Percentiles rank a stretch among this genome's conserved stretches.
phyloP scores from a whole-genome alignment of 768 basidiomycete species.

The Leccinum aurantiacum region DNA sequence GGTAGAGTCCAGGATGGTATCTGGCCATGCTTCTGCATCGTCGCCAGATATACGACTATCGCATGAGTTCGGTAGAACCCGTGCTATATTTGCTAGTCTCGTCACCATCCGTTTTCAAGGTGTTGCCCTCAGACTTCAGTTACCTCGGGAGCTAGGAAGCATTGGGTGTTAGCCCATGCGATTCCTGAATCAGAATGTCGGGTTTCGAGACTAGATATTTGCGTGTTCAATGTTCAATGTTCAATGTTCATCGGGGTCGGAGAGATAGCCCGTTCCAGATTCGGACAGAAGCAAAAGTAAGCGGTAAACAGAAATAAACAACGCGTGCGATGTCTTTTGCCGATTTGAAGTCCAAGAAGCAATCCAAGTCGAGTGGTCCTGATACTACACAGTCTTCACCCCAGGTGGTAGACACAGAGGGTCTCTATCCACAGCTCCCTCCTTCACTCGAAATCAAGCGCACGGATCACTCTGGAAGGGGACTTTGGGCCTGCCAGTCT shows the following conservation, averaged over 20 bases:
- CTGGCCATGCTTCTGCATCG: background rate
- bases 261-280: too few relatives aligned
- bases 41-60: conserved; percentile 10
- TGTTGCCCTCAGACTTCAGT: too few relatives aligned
- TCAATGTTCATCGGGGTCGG: too few relatives aligned
- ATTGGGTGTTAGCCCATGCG: too few relatives aligned
- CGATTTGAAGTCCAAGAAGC: conserved; percentile 31
- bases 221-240: too few relatives aligned
- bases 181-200: too few relatives aligned
- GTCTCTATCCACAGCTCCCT: conserved; percentile 37
- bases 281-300: too few relatives aligned
- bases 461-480: conserved; percentile 42
- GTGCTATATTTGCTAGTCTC: background rate
- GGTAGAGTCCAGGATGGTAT: background rate
- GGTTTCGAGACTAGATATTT: too few relatives aligned
- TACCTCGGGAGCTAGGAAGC: too few relatives aligned
- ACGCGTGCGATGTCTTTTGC: conserved; percentile 29
- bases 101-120: too few relatives aligned
- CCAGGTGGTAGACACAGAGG: conserved; percentile 14
- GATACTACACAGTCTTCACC: conserved; percentile 26
- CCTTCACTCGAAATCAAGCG: conserved; percentile 40
- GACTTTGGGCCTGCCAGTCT: conserved; percentile 41
- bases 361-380: conserved; percentile 29
- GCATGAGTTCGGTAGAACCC: conserved; percentile 8
- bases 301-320: too few relatives aligned